A percentile compares a stretch with the other conserved stretches of the same genome.
Conservation (phyloP, 176 grass and related monocot genomes). For the Guadua angustifolia region DNA sequence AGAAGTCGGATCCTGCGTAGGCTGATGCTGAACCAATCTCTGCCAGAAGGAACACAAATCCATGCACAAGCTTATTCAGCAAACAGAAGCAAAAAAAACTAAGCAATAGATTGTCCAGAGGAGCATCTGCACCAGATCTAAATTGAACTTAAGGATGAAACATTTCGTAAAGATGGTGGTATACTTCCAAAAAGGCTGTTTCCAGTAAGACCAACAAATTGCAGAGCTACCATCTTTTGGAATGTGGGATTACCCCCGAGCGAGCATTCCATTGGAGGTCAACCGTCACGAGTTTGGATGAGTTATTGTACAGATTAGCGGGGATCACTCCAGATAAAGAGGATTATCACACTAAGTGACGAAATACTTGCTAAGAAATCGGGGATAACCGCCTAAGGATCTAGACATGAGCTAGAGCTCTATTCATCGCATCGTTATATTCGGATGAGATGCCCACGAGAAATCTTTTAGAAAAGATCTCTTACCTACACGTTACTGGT, state of each 20-base stretch:
- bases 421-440: too few species aligned
- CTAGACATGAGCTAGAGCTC: too few species aligned
- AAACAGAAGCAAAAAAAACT: conserved; percentile 11
- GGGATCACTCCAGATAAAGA: too few species aligned
- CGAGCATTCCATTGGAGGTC: conserved; percentile 17
- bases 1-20: conserved; percentile 84
- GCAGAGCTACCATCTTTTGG: not conserved
- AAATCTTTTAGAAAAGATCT: too few species aligned
- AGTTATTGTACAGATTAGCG: too few species aligned
- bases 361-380: too few species aligned
- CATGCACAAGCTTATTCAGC: conserved; percentile 27
- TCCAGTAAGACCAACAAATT: conserved; percentile 1
- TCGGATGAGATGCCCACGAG: too few species aligned
- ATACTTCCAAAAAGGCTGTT: conserved; percentile 17
- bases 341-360: too few species aligned
- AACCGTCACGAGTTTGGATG: too few species aligned
- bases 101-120: not conserved
- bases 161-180: conserved; percentile 37
- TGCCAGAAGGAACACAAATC: conserved; percentile 47
- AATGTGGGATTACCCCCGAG: conserved; percentile 36
- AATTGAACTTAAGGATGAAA: conserved; percentile 36
- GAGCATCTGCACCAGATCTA: conserved; percentile 20
- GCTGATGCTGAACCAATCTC: conserved; percentile 93
- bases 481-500: too few species aligned
- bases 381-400: too few species aligned